Evolutionary conservation across 2,329 filamentous ascomycete species (phyloP), one percentile per base, ranked within the genome.

Genomic region (Botrytis fragariae): DNA sequence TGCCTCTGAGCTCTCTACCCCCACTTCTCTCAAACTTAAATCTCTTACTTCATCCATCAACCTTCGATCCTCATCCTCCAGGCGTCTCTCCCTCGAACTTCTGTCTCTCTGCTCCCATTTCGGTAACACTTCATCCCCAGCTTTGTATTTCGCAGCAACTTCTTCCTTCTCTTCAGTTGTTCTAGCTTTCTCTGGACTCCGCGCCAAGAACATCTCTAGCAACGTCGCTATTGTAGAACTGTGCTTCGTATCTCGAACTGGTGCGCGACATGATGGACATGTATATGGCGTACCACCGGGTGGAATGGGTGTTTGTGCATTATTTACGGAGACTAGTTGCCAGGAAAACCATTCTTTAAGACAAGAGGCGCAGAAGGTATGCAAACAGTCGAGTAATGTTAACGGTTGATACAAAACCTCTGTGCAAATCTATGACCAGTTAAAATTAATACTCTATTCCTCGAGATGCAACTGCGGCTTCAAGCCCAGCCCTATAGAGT

Each of bases 341-440:
- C 90, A 96, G 76, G 86, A 85, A 81, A 98, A 99, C 96, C 96
- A 99, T 85, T 97, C 94, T 82, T 97, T 97, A 74, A 98, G 83
- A 81, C 96, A 99, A 57, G 93, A 92, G 76, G 95, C 96, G 85
- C 96, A 99, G 83, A 97, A 99, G 63, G 95, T 98, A 84, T 97
- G 94, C 62, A 97, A 89, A 81, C 94, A 97, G 85, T 97, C 93
- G 82, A 97, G 92, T 68, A 97, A 90, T 42, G 94, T 97, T 76
- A 97, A 87, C 48, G 95, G 94, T 82, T 97, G 93, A 84, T 94
- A 97, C 76, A 97, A 90, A 77, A 97, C 89, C 83, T 98, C 96
- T 78, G 95, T 97, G 86, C 96, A 99, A 80, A 99, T 99, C 95
- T 98, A 42, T 32, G 51, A 25, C 9, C 48, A 42, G 48, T 69